These are phyloP conservation scores for Lindgomyces ingoldianus DNA, from an alignment of 495 filamentous ascomycete species.

Conservation along the genomic window DNA sequence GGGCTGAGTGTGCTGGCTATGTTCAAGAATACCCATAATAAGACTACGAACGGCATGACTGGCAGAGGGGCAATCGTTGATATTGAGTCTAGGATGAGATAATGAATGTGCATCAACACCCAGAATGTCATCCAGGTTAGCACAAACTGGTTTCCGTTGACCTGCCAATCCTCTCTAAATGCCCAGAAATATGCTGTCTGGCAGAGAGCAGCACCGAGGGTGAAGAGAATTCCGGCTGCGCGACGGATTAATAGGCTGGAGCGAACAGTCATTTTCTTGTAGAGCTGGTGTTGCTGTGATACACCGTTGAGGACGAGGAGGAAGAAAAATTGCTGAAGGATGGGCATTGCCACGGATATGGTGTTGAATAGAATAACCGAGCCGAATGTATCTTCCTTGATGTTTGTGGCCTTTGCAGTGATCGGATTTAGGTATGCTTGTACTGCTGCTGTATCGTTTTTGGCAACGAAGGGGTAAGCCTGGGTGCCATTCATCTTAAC, in stretches of 20 bases:
- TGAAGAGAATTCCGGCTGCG: slow-evolving; percentile 13
- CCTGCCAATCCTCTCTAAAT: slow-evolving; percentile 18
- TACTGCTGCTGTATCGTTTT: slow-evolving; percentile 4
- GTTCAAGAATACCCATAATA: slow-evolving; percentile 30
- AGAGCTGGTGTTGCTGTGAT: slow-evolving; percentile 13
- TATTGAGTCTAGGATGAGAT: slow-evolving; percentile 21
- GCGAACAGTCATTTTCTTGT: slow-evolving; percentile 18
- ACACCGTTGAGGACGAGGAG: slow-evolving; percentile 29
- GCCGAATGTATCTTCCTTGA: slow-evolving; percentile 10
- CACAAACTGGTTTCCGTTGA: slow-evolving; percentile 27
- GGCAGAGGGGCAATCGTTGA: slow-evolving; percentile 15
- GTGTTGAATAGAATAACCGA: slow-evolving; percentile 18
- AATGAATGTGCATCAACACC: slow-evolving; percentile 28
- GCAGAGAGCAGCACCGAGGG: slow-evolving; percentile 17
- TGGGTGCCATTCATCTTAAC: slow-evolving; percentile 24
- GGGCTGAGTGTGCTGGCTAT: slow-evolving; percentile 22
- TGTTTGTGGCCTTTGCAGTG: slow-evolving; percentile 4
- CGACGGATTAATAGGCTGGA: slow-evolving; percentile 20
- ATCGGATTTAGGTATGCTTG: slow-evolving; percentile 27
- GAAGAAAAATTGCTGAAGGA: slow-evolving; percentile 32
- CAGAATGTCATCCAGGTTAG: slow-evolving; percentile 31
- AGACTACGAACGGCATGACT: slow-evolving; percentile 27
- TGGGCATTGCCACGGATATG: slow-evolving; percentile 23
- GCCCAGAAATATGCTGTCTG: slow-evolving; percentile 29
- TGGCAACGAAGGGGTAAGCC: not conserved